Evolutionary conservation across 2,329 filamentous ascomycete genomes (phyloP).

Genomic region (Penicillium sp.): DNA sequence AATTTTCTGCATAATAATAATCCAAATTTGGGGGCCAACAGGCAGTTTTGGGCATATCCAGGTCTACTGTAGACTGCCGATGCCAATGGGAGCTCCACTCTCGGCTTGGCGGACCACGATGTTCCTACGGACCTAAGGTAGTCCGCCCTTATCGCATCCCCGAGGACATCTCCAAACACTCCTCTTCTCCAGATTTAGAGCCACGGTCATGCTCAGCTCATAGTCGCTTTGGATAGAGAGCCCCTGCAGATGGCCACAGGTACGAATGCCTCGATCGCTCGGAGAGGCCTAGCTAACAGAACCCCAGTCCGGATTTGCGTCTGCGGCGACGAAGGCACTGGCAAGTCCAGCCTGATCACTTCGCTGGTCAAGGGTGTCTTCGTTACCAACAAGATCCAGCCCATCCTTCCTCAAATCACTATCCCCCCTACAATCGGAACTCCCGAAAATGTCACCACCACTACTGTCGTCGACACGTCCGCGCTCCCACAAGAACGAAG

Average conservation of each 20-base stretch:
- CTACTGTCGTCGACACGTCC: slow-evolving; percentile 90
- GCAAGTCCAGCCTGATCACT: slow-evolving; percentile 90
- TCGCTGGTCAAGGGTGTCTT: slow-evolving; percentile 97
- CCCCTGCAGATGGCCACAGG: slow-evolving; percentile 16
- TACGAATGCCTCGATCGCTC: slow-evolving; percentile 1
- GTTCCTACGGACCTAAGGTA: too few relatives aligned
- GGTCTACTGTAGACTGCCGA: too few relatives aligned
- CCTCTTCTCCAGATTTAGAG: not conserved
- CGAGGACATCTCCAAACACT: not conserved
- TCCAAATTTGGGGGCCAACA: too few relatives aligned
- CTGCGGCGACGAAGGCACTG: slow-evolving; percentile 94
- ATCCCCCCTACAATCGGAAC: slow-evolving; percentile 92
- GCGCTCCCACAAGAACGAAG: slow-evolving; percentile 91
- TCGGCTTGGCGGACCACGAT: slow-evolving; percentile 12
- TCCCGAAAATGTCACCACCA: slow-evolving; percentile 95
- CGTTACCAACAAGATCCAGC: slow-evolving; percentile 91
- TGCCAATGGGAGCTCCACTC: not conserved
- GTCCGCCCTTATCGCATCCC: slow-evolving; percentile 2
- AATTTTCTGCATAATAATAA: too few relatives aligned
- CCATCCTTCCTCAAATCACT: slow-evolving; percentile 91
- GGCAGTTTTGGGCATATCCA: too few relatives aligned
- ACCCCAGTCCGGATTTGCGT: slow-evolving; percentile 83
- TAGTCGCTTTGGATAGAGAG: not conserved
- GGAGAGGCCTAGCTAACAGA: slow-evolving; percentile 3
- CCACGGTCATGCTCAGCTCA: slow-evolving; percentile 5